Conservation (phyloP, 371 early-diverging fungal genomes). For the Syncephalastrum contaminatum region DNA sequence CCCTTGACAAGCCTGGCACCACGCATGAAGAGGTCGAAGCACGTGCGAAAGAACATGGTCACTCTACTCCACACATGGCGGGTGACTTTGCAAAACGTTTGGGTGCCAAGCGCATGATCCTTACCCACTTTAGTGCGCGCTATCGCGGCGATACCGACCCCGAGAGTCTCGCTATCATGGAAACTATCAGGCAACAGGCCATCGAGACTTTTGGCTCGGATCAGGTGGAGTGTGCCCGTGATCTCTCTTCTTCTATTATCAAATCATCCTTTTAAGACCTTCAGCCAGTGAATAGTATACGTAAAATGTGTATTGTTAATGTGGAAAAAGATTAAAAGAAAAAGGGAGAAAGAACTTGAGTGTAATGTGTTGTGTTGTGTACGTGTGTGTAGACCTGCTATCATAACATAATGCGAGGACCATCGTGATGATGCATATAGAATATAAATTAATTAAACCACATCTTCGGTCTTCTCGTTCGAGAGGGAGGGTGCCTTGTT, state of each 20-base stretch:
- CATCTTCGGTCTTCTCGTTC: slow-evolving; percentile 8
- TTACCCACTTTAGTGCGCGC: slow-evolving; percentile 63
- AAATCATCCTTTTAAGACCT: slow-evolving; percentile 7
- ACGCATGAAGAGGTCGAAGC: slow-evolving; percentile 35
- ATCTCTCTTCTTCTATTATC: slow-evolving; percentile 44
- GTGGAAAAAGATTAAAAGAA: no score
- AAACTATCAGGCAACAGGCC: slow-evolving; percentile 50
- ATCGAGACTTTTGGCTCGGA: slow-evolving; percentile 34
- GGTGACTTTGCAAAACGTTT: slow-evolving; percentile 45
- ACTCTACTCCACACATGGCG: slow-evolving; percentile 69
- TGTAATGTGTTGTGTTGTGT: no score
- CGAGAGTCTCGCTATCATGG: slow-evolving; percentile 50
- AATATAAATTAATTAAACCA: not conserved
- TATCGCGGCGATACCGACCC: slow-evolving; percentile 50
- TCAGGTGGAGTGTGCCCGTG: slow-evolving; percentile 44
- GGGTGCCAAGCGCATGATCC: slow-evolving; percentile 38
- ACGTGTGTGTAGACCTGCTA: no score
- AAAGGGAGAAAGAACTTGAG: no score
- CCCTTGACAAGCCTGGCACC: slow-evolving; percentile 21
- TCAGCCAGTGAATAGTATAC: not conserved
- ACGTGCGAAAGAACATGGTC: slow-evolving; percentile 49
- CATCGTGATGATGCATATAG: no score
- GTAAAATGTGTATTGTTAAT: not conserved
- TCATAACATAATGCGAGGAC: no score
- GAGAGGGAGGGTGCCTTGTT: not conserved